Base-by-base conservation (phyloP, 352 stramenopile genomes). In the Thalassiosira exigua region DNA sequence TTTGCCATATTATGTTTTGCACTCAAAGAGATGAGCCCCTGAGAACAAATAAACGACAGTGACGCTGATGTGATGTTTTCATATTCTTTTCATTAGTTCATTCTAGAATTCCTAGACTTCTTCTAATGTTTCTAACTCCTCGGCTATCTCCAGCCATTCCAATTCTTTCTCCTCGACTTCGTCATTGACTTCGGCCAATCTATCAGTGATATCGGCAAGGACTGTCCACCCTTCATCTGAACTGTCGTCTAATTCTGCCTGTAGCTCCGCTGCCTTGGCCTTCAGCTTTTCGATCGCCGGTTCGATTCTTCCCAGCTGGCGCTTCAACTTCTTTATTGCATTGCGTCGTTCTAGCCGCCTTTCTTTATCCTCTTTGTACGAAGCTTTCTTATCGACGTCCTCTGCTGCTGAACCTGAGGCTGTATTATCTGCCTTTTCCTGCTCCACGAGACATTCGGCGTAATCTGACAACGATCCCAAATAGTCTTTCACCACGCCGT, bases 401-500 rank as follows among this genome's bases (percentile, higher is more conserved):
- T 44, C 42, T 7, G 33, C 24, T 24, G 14, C 26, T 24, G 56
- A 36, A 11, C 26, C 39, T 36, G 5, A 56, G 32, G 30, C 24
- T 3, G 27, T 30, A 7, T 50, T 19, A 41, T 54, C 68, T 50
- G 33, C 42, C 26, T 78, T 84, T 70, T 94, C 85, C 36, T 91
- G 69, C 19, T 92, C 86, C 12, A 92, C 62, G 14, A 94, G 71
- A 64, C 79, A 90, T 46, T 90, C 80, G 1, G 86, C 86, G 67
- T 94, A 94, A 36, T 94, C 89, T 17, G 83, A 85, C 7, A 94
- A 71, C 22, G 75, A 88, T 41, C 89, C 89, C 22, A 85, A 21
- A 64, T 91, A 94, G 68, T 93, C 86, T 69, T 93, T 94, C 0
- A 94, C 81, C 12, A 89, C 50, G 7, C 89, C 89, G 46, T 92